Percentiles rank a stretch among this genome's conserved stretches.
Evolutionary conservation across 371 early-diverging fungal species (phyloP).

Genomic region (Smittium culicis): DNA sequence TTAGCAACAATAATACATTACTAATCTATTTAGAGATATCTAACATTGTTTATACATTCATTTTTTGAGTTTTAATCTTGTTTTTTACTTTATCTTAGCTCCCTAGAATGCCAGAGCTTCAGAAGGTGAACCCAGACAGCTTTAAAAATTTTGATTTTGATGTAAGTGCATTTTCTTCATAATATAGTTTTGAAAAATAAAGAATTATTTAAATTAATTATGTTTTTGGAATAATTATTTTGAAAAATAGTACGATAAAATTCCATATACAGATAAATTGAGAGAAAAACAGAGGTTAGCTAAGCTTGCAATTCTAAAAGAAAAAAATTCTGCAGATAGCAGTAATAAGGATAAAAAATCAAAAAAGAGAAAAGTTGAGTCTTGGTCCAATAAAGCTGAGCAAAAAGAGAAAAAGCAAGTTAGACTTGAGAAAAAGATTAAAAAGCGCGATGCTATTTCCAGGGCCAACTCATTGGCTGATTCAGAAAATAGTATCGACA

Average conservation of each 20-base stretch:
- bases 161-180: neutral
- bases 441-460: constrained; percentile 18
- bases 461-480: neutral
- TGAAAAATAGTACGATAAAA: constrained; percentile 17
- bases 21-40: too few relatives aligned
- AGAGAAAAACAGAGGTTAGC: constrained; percentile 61
- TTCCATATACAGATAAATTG: constrained; percentile 17
- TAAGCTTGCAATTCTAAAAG: constrained; percentile 36
- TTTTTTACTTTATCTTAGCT: constrained; percentile 19
- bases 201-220: constrained; percentile 9
- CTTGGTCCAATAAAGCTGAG: constrained; percentile 26
- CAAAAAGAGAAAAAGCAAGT: constrained; percentile 18
- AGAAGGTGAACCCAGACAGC: constrained; percentile 34
- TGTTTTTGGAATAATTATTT: too few relatives aligned
- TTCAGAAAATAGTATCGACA: neutral
- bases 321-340: constrained; percentile 17
- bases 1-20: too few relatives aligned
- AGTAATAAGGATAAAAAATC: constrained; percentile 13
- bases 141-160: constrained; percentile 17
- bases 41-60: too few relatives aligned
- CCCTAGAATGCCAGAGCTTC: constrained; percentile 89
- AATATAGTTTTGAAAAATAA: neutral
- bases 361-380: constrained; percentile 16
- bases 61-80: too few relatives aligned
- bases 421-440: constrained; percentile 22